phyloP scores from a whole-genome alignment of 208 protist species.

The Acanthamoeba castellanii region DNA sequence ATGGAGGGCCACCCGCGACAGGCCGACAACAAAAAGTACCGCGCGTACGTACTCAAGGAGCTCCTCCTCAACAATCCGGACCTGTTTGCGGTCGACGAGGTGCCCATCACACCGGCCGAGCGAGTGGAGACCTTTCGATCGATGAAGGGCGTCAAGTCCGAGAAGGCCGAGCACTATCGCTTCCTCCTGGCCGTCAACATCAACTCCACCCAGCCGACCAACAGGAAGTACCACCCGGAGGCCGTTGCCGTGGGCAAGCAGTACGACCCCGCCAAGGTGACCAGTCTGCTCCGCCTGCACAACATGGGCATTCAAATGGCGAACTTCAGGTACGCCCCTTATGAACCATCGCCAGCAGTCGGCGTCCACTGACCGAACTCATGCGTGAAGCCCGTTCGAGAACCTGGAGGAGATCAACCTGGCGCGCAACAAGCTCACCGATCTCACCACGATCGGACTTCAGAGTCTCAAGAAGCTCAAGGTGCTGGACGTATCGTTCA shows the following conservation, averaged over 20 bases:
- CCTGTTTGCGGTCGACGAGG: conserved; percentile 49
- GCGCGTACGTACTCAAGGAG: conserved; percentile 34
- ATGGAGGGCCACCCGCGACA: conserved; percentile 41
- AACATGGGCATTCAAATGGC: conserved; percentile 36
- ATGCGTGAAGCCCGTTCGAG: not conserved
- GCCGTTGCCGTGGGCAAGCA: conserved; percentile 46
- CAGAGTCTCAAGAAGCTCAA: conserved; percentile 32
- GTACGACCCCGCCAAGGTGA: conserved; percentile 36
- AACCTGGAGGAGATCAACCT: conserved; percentile 62
- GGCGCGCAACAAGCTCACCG: conserved; percentile 55
- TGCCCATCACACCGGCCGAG: conserved; percentile 33
- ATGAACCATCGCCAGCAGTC: not conserved
- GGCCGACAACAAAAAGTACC: conserved; percentile 74
- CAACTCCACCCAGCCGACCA: conserved; percentile 39
- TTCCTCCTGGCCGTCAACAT: conserved; percentile 64
- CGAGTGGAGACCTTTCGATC: conserved; percentile 34
- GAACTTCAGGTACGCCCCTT: conserved; percentile 4
- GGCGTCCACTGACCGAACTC: not conserved
- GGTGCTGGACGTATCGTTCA: conserved; percentile 65
- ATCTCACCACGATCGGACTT: conserved; percentile 31
- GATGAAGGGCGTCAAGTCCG: conserved; percentile 51
- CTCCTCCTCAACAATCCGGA: conserved; percentile 54
- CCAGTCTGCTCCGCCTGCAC: conserved; percentile 7
- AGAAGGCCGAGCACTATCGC: conserved; percentile 62
- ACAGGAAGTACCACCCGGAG: conserved; percentile 39